phyloP scores from a whole-genome alignment of 208 protist genomes.

The Trichomonas tenax region DNA sequence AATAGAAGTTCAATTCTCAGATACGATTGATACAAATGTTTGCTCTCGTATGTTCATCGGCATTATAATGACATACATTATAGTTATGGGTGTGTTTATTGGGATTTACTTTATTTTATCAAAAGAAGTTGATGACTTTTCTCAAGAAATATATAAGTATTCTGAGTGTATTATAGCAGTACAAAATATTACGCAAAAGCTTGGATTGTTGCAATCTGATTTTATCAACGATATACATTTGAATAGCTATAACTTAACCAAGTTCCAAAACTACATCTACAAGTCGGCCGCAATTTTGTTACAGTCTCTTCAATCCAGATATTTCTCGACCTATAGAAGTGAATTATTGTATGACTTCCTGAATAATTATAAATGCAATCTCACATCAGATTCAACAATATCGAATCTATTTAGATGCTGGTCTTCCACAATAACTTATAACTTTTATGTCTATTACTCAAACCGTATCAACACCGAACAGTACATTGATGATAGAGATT shows the following conservation, averaged over 20 bases:
- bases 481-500: neutral
- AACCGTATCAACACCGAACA: neutral
- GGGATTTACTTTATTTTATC: neutral
- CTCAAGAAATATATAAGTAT: neutral
- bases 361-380: neutral
- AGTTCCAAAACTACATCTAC: neutral
- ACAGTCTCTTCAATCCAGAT: neutral
- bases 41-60: neutral
- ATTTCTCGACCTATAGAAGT: neutral
- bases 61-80: neutral
- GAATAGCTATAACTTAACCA: neutral
- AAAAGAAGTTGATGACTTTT: neutral
- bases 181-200: neutral
- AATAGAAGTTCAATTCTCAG: neutral
- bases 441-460: neutral
- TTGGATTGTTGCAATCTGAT: neutral
- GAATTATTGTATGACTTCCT: neutral
- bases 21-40: neutral
- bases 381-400: neutral
- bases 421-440: neutral
- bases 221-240: neutral
- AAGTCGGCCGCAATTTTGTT: neutral
- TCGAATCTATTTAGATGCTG: neutral
- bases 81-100: neutral
- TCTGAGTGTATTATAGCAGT: neutral